Conservation (phyloP, 345 rosid species). For the Ceriops zippeliana region DNA sequence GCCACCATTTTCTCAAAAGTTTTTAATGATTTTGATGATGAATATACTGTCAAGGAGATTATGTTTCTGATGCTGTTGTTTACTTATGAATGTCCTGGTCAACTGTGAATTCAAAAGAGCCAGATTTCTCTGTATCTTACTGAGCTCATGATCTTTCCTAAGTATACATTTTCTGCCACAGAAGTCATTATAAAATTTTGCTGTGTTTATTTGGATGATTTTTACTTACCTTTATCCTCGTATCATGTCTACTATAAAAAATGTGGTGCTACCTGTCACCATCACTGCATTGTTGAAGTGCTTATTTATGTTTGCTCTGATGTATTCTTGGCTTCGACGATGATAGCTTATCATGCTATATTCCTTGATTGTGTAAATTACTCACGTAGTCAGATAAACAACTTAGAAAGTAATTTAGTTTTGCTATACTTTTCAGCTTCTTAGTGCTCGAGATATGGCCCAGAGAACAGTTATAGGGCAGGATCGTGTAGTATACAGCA, state of each 20-base stretch:
- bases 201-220: too few species aligned
- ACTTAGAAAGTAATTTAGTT: background rate
- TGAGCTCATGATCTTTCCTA: background rate
- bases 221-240: too few species aligned
- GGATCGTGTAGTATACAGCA: slow-evolving; percentile 81
- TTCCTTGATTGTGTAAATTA: background rate
- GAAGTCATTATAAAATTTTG: too few species aligned
- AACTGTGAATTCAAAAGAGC: too few species aligned
- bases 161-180: background rate
- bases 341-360: background rate
- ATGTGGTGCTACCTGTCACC: background rate
- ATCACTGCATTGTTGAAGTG: background rate
- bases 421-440: slow-evolving; percentile 41
- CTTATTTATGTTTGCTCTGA: background rate
- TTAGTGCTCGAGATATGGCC: slow-evolving; percentile 95
- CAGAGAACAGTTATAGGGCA: slow-evolving; percentile 81
- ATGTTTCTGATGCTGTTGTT: background rate
- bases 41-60: too few species aligned
- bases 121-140: background rate
- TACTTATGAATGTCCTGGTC: background rate
- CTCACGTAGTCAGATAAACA: background rate
- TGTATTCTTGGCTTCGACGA: background rate
- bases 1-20: too few species aligned
- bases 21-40: background rate
- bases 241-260: too few species aligned